A percentile compares a stretch with the other conserved stretches of the same genome.
phyloP scores from a whole-genome alignment of 345 rosid genomes.

The Hypericum androsaemum region DNA sequence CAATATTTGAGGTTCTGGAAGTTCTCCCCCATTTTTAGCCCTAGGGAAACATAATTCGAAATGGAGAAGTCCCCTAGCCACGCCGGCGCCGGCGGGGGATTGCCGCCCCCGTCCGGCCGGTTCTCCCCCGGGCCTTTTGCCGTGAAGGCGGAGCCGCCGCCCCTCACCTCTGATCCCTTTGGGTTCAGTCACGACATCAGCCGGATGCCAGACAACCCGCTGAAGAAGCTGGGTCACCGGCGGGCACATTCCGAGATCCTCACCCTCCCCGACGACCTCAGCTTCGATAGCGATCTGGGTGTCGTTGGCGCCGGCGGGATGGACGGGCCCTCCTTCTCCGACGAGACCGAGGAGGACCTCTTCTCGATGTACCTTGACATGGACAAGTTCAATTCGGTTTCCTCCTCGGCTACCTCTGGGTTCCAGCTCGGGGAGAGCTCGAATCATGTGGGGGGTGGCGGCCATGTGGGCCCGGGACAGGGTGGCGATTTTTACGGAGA shows the following conservation, averaged over 20 bases:
- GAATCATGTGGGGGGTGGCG: conserved; percentile 8
- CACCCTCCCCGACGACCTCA: conserved; percentile 81
- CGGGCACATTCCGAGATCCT: conserved; percentile 94
- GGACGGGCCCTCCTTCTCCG: conserved; percentile 72
- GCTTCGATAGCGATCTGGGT: conserved; percentile 82
- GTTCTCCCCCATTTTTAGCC: too few relatives aligned
- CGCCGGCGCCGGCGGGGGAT: too few relatives aligned
- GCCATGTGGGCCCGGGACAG: too few relatives aligned
- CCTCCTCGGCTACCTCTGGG: conserved; percentile 55
- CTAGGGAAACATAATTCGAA: too few relatives aligned
- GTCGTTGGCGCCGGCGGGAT: conserved; percentile 43
- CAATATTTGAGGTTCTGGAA: too few relatives aligned
- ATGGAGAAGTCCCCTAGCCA: too few relatives aligned
- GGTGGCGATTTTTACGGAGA: conserved; percentile 33
- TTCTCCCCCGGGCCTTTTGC: too few relatives aligned
- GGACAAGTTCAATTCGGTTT: conserved; percentile 56
- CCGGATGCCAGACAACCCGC: conserved; percentile 80
- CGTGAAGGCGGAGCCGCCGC: too few relatives aligned
- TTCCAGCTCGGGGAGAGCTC: conserved; percentile 56
- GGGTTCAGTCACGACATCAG: conserved; percentile 66
- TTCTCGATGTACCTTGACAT: conserved; percentile 74
- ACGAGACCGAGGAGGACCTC: conserved; percentile 80
- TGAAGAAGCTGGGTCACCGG: conserved; percentile 79
- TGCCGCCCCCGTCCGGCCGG: too few relatives aligned
- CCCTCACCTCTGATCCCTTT: conserved; percentile 27